phyloP scores from a whole-genome alignment of 441 rosid species.

The Jatropha multifida region DNA sequence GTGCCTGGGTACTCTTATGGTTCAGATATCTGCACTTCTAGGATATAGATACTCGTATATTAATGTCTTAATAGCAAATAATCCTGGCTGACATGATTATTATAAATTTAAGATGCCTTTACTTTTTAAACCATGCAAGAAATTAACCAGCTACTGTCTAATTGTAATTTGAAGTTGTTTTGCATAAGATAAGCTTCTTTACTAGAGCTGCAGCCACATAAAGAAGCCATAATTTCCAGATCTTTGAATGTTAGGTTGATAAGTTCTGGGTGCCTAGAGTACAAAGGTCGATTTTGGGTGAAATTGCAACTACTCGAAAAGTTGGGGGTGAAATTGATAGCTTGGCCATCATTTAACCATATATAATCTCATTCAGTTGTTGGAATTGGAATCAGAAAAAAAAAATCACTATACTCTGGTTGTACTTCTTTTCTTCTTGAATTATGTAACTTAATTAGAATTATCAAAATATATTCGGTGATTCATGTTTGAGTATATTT shows the following conservation, averaged over 20 bases:
- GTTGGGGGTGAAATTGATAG: too few relatives aligned
- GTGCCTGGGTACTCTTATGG: not conserved
- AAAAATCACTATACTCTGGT: not conserved
- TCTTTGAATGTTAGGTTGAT: not conserved
- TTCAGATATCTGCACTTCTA: not conserved
- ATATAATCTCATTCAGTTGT: not conserved
- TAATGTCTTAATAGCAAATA: not conserved
- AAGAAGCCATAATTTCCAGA: not conserved
- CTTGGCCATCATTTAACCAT: not conserved
- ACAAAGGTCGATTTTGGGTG: too few relatives aligned
- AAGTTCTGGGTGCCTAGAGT: too few relatives aligned
- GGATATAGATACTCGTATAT: not conserved
- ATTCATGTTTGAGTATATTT: not conserved
- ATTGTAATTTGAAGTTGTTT: not conserved
- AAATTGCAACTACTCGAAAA: too few relatives aligned
- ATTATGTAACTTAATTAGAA: not conserved
- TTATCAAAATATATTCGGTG: not conserved
- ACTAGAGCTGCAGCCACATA: not conserved
- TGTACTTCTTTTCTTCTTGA: not conserved
- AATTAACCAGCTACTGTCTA: not conserved
- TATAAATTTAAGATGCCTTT: not conserved
- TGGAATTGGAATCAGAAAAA: not conserved
- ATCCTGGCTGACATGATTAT: not conserved
- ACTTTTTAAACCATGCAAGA: not conserved
- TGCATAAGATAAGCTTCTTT: slow-evolving; percentile 5